Evolutionary conservation across 2,329 filamentous ascomycete species (phyloP), one percentile per base, ranked within the genome.

Genomic region (Scorias spongiosa): DNA sequence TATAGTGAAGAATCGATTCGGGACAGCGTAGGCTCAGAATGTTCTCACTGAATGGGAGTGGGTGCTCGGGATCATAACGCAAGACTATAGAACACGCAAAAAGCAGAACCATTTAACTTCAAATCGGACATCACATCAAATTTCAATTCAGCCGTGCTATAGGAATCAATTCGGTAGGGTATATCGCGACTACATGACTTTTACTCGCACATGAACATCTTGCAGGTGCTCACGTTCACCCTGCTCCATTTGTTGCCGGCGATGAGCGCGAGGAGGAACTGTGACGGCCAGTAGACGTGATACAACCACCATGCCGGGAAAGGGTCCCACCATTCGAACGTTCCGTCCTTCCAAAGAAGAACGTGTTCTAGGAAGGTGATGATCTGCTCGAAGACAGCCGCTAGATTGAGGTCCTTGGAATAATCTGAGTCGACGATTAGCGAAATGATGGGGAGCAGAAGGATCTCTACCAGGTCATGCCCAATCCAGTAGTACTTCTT

Each of bases 221-320:
- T 78, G 20, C 67, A 70, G 10, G 80, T 84, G 52, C 78, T 81
- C 2, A 83, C 76, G 58, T 84, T 84, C 32, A 81, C 57, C 47
- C 78, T 66, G 48, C 72, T 78, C 80, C 80, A 84, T 45, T 63
- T 65, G 48, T 55, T 66, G 1, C 74, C 67, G 3, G 56, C 56
- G 53, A 57, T 57, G 44, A 72, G 63, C 41, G 61, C 66, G 44
- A 53, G 55, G 5, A 68, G 40, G 51, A 84, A 78, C 46, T 66
- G 64, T 42, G 57, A 51, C 1, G 70, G 71, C 71, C 71, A 74
- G 50, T 70, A 74, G 8, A 71, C 58, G 53, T 72, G 69, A 50
- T 73, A 72, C 11, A 73, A 54, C 54, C 65, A 68, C 56, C 67
- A 72, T 46, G 65, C 69, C 2, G 70, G 71, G 46, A 67, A 45